Percentiles rank a stretch among this genome's conserved stretches.
These are phyloP conservation scores for Cercospora sojina DNA, from an alignment of 2,329 filamentous ascomycete species.

Conservation along the genomic window DNA sequence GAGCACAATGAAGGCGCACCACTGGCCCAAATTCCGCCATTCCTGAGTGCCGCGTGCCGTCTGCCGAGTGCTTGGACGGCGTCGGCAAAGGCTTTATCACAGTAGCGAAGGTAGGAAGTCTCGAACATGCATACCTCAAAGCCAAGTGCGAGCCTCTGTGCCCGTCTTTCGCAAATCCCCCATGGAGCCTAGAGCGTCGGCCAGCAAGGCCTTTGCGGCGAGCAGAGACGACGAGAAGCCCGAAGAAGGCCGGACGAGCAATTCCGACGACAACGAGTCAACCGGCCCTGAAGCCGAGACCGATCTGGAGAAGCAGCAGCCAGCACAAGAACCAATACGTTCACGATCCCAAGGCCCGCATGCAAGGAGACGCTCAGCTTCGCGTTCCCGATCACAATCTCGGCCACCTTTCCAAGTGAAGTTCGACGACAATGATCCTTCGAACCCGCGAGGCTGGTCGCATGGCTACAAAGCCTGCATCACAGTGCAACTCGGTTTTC, in stretches of 20 bases:
- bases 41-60: background rate
- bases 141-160: background rate
- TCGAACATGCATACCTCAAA: background rate
- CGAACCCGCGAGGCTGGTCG: slow-evolving; percentile 52
- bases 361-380: background rate
- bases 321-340: background rate
- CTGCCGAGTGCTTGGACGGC: background rate
- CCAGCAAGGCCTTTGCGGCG: background rate
- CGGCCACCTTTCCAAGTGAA: slow-evolving; percentile 29
- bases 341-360: background rate
- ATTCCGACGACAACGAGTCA: slow-evolving; percentile 1
- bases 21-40: background rate
- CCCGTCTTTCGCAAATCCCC: background rate
- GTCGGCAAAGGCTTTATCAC: background rate
- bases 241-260: slow-evolving; percentile 1
- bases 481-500: slow-evolving; percentile 51
- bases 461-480: slow-evolving; percentile 48
- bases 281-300: background rate
- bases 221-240: slow-evolving; percentile 15
- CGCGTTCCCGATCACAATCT: background rate
- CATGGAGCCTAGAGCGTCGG: slow-evolving; percentile 1
- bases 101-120: background rate
- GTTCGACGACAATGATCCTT: slow-evolving; percentile 39
- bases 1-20: background rate
- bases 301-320: slow-evolving; percentile 24